Base-by-base conservation (phyloP, 345 rosid species). In the Erucastrum elatum region DNA sequence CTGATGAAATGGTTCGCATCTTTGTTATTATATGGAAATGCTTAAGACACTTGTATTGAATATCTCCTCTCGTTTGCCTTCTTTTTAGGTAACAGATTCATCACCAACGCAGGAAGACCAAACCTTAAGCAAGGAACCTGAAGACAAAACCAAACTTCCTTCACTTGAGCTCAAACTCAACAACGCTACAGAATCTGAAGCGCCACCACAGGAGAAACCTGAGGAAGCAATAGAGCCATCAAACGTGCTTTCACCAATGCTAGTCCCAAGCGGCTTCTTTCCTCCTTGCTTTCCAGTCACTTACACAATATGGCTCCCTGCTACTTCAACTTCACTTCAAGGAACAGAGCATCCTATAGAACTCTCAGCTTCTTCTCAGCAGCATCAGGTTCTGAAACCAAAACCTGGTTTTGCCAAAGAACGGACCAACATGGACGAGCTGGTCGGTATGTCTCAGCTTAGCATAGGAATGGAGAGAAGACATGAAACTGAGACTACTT, bases 361-460 rank as follows among this genome's bases (percentile, higher is more conserved):
- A 68, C 62, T 5, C 84, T 29, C 75, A 74, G n/a, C 70, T 35
- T 67, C 6, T 68, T 77, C 83, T 72, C 87, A 75, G 69, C 81
- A 73, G 29, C 97, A 90, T 69, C 87, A 85, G 84, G 90, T 95
- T 64, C 74, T 93, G 49, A 93, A 87, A 85, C 99, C 98, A 62
- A 86, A 85, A 72, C 87, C 98, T 1, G 62, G 87, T 39, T 64
- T 90, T 58, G 89, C 87, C 1, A 93, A 89, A 81, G 90, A 93
- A 79, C 90, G 94, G 2, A 86, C 88, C 3, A 89, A 88, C 73
- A 88, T 93, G 63, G 94, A 95, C 44, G 86, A 93, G 79, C 78
- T 95, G 33, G 89, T 89, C 3, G 88, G 96, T 69, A 83, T 95
- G 88, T 90, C 96, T 69, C 94, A 93, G 75, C 93, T 95, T 34